Percentiles rank a stretch among this genome's conserved stretches.
Conservation (phyloP, 2,329 filamentous ascomycete species). For the Cercospora citrullina region DNA sequence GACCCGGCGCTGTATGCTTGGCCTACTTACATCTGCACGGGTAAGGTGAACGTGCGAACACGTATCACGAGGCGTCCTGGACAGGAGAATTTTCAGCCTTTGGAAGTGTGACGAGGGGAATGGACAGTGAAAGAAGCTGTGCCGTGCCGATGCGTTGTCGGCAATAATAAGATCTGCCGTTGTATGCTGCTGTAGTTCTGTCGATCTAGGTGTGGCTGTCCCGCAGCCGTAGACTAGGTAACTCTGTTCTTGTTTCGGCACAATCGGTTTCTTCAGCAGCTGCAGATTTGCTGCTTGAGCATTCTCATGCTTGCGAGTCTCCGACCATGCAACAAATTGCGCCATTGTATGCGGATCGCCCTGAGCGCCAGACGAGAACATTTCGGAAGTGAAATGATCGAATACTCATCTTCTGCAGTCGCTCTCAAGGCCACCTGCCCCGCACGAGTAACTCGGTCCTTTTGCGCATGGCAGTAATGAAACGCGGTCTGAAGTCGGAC, state of each 20-base stretch:
- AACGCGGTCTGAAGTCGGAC: background rate
- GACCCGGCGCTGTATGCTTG: background rate
- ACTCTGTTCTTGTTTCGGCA: background rate
- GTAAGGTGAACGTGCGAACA: background rate
- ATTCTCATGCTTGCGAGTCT: background rate
- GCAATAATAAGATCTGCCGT: background rate
- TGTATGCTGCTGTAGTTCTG: constrained; percentile 1
- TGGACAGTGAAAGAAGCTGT: background rate
- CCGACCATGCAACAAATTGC: background rate
- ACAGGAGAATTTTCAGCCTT: background rate
- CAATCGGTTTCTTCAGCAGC: background rate
- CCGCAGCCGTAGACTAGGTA: background rate
- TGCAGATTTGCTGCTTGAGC: background rate
- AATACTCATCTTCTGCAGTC: too few relatives aligned
- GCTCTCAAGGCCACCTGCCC: background rate
- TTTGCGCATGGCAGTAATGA: background rate
- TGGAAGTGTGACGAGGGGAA: background rate
- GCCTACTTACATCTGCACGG: background rate
- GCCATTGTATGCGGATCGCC: background rate
- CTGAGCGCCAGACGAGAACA: background rate
- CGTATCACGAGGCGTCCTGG: background rate
- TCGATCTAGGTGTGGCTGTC: background rate
- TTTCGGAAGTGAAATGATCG: too few relatives aligned
- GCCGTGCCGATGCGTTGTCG: background rate
- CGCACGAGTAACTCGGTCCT: background rate